Evolutionary conservation across 2,329 filamentous ascomycete species (phyloP).

Genomic region (Aureobasidium sp.): DNA sequence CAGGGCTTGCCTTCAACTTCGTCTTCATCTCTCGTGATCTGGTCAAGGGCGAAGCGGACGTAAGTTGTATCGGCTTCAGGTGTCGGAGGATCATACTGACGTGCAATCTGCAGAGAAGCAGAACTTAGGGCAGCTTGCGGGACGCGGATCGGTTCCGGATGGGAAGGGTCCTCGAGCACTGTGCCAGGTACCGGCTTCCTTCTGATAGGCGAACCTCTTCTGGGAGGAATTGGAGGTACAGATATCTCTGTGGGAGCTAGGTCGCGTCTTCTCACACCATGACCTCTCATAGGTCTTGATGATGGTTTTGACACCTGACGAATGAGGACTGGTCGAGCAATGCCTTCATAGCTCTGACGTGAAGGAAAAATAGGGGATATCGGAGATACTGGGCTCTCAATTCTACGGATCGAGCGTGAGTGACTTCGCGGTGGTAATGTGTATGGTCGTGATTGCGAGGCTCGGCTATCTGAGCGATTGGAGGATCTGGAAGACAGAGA

Average conservation of each 20-base stretch:
- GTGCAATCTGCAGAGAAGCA: constrained; percentile 24
- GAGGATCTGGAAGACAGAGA: constrained; percentile 36
- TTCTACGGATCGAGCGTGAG: constrained; percentile 5
- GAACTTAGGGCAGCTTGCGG: constrained; percentile 22
- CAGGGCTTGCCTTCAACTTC: constrained; percentile 27
- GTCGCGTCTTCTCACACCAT: constrained; percentile 24
- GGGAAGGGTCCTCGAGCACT: constrained; percentile 20
- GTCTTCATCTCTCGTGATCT: constrained; percentile 69
- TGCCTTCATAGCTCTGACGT: constrained; percentile 23
- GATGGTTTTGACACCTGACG: constrained; percentile 22
- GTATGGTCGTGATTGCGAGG: constrained; percentile 15
- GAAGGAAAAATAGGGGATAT: constrained; percentile 21
- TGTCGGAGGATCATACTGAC: constrained; percentile 45
- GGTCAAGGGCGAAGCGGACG: constrained; percentile 83
- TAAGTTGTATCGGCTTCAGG: constrained; percentile 79
- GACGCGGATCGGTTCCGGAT: constrained; percentile 6
- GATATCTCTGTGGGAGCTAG: neutral
- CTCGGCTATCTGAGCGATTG: constrained; percentile 8
- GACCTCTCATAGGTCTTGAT: constrained; percentile 28
- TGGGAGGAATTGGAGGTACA: constrained; percentile 16
- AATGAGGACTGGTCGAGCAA: constrained; percentile 19
- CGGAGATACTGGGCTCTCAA: constrained; percentile 28
- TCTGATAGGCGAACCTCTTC: constrained; percentile 18
- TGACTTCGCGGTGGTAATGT: constrained; percentile 24
- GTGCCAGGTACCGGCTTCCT: constrained; percentile 30